These are phyloP conservation scores for Geranium rotundifolium DNA, from an alignment of 345 rosid genomes.

Conservation along the genomic window DNA sequence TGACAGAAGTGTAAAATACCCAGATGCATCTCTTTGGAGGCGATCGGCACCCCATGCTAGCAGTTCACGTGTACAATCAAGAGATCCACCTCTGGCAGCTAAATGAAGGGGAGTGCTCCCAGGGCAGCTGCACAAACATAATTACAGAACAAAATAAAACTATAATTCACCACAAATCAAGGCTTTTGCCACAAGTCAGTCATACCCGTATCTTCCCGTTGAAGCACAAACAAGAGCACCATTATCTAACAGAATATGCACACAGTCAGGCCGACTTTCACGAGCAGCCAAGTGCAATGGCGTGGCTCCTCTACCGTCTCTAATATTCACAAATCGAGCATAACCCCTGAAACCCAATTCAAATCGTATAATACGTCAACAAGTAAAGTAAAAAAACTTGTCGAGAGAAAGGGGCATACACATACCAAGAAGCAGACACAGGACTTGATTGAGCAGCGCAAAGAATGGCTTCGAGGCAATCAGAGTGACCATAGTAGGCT, in stretches of 20 bases:
- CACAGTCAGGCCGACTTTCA: slow-evolving; percentile 77
- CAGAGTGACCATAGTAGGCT: slow-evolving; percentile 75
- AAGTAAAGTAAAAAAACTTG: no score
- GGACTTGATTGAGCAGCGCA: slow-evolving; percentile 70
- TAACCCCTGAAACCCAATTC: slow-evolving; percentile 52
- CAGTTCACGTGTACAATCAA: slow-evolving; percentile 79
- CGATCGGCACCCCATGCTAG: slow-evolving; percentile 99
- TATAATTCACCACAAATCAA: not conserved
- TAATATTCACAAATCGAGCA: slow-evolving; percentile 80
- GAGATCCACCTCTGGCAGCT: slow-evolving; percentile 97
- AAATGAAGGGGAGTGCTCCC: slow-evolving; percentile 97
- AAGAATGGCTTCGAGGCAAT: slow-evolving; percentile 73
- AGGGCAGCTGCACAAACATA: slow-evolving; percentile 44
- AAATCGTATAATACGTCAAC: no score
- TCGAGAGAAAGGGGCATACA: slow-evolving; percentile 18
- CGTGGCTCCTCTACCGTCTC: slow-evolving; percentile 88
- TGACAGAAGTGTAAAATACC: slow-evolving; percentile 26
- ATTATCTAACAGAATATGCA: slow-evolving; percentile 61
- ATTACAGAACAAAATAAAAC: not conserved
- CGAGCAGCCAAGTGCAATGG: slow-evolving; percentile 93
- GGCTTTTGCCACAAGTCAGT: slow-evolving; percentile 8
- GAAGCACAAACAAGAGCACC: slow-evolving; percentile 97
- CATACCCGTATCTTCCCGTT: slow-evolving; percentile 90
- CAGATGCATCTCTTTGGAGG: slow-evolving; percentile 79
- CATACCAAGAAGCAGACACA: slow-evolving; percentile 76